Base-by-base conservation (phyloP, 1,139 yeast species). In the Suhomyces anneliseae region DNA sequence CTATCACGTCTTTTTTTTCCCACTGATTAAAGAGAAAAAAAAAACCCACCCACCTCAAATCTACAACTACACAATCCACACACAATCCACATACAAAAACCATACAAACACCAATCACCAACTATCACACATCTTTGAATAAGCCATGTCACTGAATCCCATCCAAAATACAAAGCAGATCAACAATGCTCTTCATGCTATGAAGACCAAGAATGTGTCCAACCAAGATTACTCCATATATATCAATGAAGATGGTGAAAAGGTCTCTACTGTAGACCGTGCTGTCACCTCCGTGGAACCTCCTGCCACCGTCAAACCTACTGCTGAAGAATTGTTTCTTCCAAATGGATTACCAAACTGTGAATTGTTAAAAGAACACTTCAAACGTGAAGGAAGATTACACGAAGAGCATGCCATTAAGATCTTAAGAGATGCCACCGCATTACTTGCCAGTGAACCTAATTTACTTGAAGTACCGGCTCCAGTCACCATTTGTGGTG, bases 401-500 rank as follows among this genome's bases (percentile, higher is more conserved):
- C 74, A 78, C 14, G 86, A 84, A 55, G 74, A 75, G 10, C 98
- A 93, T 62, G 92, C 90, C 1, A 61, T 85, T 39, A 74, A 74
- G 46, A 90, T 93, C 46, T 65, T 93, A 46, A 64, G 71, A 33
- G 76, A 75, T 63, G 95, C 95, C n/a, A 66, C 76, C 27, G 62
- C 68, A 36, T 65, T 84, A 10, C 74, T 92, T 52, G 66, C 78
- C 33, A 64, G 69, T 40, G 98, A 93, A 61, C 95, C 96, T 4
- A 93, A 88, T 56, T 65, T 93, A 58, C 70, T 93, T 47, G 78
- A 78, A 31, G 87, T 93, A 2, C 92, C 92, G 2, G 96, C 97
- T 0, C 99, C 99, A 0, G 90, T 93, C 5, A 92, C 97, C 1
- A 90, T 93, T 2, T 92, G 98, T 70, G 98, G 99, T 45, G 99